These are phyloP conservation scores for Drechslera avenae DNA, from an alignment of 2,329 filamentous ascomycete genomes.

Conservation along the genomic window DNA sequence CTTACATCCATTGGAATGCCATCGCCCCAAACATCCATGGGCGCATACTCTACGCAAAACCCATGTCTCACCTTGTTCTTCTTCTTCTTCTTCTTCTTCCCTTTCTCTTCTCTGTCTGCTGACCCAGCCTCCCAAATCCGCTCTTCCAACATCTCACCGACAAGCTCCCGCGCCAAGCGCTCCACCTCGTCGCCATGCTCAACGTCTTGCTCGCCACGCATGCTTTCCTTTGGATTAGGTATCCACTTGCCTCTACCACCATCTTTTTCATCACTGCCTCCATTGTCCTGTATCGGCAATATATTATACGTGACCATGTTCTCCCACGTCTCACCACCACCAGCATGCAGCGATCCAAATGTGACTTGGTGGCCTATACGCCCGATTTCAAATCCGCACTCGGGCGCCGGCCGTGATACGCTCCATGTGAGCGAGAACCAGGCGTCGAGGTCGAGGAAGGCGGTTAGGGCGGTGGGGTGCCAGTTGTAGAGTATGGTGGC, in stretches of 20 bases:
- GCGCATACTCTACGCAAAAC: conserved; percentile 32
- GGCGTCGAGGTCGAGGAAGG: conserved; percentile 30
- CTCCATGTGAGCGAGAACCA: conserved; percentile 36
- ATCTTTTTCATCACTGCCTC: neutral
- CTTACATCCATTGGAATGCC: conserved; percentile 31
- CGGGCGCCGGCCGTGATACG: no score
- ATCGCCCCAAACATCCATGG: conserved; percentile 34
- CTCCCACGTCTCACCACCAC: conserved; percentile 26
- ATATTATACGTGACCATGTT: conserved; percentile 32
- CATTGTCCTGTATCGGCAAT: neutral
- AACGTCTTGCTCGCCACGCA: conserved; percentile 25
- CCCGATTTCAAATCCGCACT: conserved; percentile 27
- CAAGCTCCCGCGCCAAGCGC: conserved; percentile 4
- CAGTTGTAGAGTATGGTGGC: conserved; percentile 29
- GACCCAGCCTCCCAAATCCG: conserved; percentile 28
- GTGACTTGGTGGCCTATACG: conserved; percentile 30
- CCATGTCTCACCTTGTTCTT: no score
- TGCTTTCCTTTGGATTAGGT: conserved; percentile 27
- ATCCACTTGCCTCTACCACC: conserved; percentile 20
- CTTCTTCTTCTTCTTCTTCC: no score
- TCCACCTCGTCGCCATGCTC: conserved; percentile 14
- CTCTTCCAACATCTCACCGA: neutral
- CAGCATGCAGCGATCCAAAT: conserved; percentile 25
- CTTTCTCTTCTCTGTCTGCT: no score
- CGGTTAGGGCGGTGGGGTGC: conserved; percentile 23